Conservation (phyloP, 805 yeast species). For the Limtongozyma cylindracea region DNA sequence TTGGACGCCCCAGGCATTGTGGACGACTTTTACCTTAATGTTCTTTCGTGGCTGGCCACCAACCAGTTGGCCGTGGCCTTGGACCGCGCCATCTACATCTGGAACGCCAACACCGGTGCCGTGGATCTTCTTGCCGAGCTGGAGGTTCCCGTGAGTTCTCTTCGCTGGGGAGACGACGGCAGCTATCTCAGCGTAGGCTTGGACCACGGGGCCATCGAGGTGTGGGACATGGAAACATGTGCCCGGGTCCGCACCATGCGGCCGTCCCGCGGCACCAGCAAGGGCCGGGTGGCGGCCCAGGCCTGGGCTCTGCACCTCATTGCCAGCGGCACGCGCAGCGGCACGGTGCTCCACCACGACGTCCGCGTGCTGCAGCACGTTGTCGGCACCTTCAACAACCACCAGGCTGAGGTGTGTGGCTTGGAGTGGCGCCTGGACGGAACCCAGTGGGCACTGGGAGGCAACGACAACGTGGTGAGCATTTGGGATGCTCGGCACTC, state of each 20-base stretch:
- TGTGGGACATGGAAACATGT: constrained; percentile 76
- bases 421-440: constrained; percentile 72
- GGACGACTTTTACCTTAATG: constrained; percentile 78
- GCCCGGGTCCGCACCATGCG: constrained; percentile 58
- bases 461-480: constrained; percentile 81
- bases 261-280: constrained; percentile 20
- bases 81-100: constrained; percentile 60
- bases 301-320: constrained; percentile 66
- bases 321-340: constrained; percentile 73
- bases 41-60: constrained; percentile 68
- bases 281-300: constrained; percentile 57
- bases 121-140: constrained; percentile 44
- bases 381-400: constrained; percentile 26
- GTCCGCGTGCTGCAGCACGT: constrained; percentile 68
- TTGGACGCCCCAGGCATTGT: constrained; percentile 88
- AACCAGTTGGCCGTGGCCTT: constrained; percentile 76
- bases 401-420: constrained; percentile 84
- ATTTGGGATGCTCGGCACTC: constrained; percentile 66
- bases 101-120: constrained; percentile 73
- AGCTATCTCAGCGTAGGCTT: constrained; percentile 65
- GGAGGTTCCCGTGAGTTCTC: constrained; percentile 31
- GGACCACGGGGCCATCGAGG: constrained; percentile 64
- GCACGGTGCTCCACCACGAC: constrained; percentile 70
- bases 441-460: constrained; percentile 69
- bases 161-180: constrained; percentile 84